Percentiles rank a stretch among this genome's conserved stretches.
Evolutionary conservation across 305 asterid genomes (phyloP).

Genomic region (Fraxinus platypoda): DNA sequence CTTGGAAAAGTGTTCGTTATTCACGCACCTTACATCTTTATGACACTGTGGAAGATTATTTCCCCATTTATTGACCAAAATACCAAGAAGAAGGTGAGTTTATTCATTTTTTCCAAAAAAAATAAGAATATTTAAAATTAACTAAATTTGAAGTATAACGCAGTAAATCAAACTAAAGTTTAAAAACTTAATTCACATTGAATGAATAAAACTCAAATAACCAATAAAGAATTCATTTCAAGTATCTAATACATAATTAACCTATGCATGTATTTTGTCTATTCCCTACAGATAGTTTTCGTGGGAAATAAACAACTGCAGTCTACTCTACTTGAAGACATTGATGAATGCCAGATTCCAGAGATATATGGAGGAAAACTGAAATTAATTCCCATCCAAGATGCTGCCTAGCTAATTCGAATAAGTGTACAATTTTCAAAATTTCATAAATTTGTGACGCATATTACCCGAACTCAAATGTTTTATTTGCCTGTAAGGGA

Average conservation of each 20-base stretch:
- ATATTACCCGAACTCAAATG: background rate
- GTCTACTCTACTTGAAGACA: constrained; percentile 56
- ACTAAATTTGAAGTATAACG: background rate
- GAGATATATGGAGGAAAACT: constrained; percentile 76
- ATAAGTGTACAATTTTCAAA: too few relatives aligned
- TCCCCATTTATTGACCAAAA: constrained; percentile 72
- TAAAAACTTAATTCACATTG: background rate
- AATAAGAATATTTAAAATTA: background rate
- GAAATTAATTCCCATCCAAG: constrained; percentile 65
- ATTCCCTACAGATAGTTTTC: constrained; percentile 46
- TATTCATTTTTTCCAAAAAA: background rate
- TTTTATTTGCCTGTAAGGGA: too few relatives aligned
- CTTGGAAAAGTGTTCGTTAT: constrained; percentile 58
- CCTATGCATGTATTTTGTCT: constrained; percentile 2
- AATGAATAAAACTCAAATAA: background rate
- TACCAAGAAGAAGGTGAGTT: constrained; percentile 68
- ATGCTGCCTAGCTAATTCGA: constrained; percentile 25
- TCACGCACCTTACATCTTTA: constrained; percentile 71
- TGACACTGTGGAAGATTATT: constrained; percentile 65
- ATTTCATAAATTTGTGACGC: background rate
- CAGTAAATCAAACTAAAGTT: background rate
- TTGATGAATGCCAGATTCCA: constrained; percentile 77
- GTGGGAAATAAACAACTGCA: constrained; percentile 58
- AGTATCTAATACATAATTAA: background rate
- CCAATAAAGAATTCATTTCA: background rate